These are phyloP conservation scores for Stephania japonica DNA, from an alignment of 164 flowering plant genomes.

Conservation along the genomic window DNA sequence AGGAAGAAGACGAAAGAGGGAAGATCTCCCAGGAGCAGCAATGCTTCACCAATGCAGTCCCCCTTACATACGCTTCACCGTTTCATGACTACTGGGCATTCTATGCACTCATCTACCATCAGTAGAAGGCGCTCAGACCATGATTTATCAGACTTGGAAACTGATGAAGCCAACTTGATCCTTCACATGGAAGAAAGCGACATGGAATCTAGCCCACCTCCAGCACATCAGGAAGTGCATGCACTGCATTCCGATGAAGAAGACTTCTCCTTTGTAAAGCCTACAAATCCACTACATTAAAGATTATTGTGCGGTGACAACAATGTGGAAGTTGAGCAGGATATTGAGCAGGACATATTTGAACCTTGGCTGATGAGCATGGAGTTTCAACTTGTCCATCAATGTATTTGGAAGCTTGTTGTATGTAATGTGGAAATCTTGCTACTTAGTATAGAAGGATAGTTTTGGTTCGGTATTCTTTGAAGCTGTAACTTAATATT, in stretches of 20 bases:
- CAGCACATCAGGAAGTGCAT: not conserved
- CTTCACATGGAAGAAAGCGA: constrained; percentile 12
- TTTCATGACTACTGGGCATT: constrained; percentile 21
- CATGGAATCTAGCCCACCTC: constrained; percentile 8
- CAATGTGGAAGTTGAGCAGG: too few species aligned
- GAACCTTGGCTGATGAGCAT: not conserved
- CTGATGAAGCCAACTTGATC: constrained; percentile 22
- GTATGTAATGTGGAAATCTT: not conserved
- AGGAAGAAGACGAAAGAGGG: constrained; percentile 41
- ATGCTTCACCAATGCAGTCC: constrained; percentile 25
- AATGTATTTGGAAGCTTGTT: not conserved
- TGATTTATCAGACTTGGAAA: constrained; percentile 28
- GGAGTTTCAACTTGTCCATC: not conserved
- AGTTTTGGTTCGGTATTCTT: not conserved
- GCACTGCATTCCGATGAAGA: constrained; percentile 8
- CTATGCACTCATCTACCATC: constrained; percentile 1
- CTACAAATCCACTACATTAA: not conserved
- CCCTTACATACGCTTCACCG: constrained; percentile 10
- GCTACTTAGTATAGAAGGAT: not conserved
- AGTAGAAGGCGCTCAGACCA: constrained; percentile 20
- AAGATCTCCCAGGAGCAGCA: constrained; percentile 23
- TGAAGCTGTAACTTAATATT: not conserved
- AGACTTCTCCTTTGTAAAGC: constrained; percentile 16
- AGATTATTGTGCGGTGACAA: too few species aligned
- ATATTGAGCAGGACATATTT: too few species aligned